Evolutionary conservation across 2,329 filamentous ascomycete species (phyloP), one percentile per base, ranked within the genome.

Genomic region (Cordyceps fumosorosea): DNA sequence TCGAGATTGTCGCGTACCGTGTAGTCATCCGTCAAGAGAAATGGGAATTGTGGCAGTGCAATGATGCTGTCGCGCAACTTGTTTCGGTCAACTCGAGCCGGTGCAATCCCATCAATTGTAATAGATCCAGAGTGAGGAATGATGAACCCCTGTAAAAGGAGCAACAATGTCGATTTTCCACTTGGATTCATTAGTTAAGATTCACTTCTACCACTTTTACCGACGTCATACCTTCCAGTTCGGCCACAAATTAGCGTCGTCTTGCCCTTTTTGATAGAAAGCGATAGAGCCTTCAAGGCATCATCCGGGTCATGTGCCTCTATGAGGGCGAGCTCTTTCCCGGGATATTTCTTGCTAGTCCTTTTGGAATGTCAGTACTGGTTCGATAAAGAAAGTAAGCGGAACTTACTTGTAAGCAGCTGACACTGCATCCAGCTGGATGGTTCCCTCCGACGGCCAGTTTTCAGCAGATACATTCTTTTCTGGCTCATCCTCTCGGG

Each of bases 1-100:
- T 60, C 57, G 1, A 60, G 57, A 47, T 60, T 60, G 22, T 60
- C 48, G 48, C 57, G 57, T 10, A 60, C 24, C 24, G 48, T 60
- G 57, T 53, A 60, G 11, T 54, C 57, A 16, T 48, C 32, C 12
- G 57, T 45, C 57, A 60, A 45, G 16, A 60, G 53, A 24, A 60
- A 60, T 1, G 57, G 57, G 22, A 54, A 51, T n/a, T 60, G 57
- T 1, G 57, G 57, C 8, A 60, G 18, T 18, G 57, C 57, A 3
- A 52, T 53, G 37, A 60, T 20, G 34, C 37, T 20, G 12, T 60
- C 48, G 22, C 57, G 48, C 24, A 60, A 10, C 48, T 20, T 53
- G 22, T 45, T 52, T 24, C 57, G 48, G 32, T 60, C 24, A 29
- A 60, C 26, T 8, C 18, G n/a, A 3, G 12, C 34, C 5, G 57